phyloP scores from a whole-genome alignment of 2,329 filamentous ascomycete genomes.

The Phaeoacremonium minimum region DNA sequence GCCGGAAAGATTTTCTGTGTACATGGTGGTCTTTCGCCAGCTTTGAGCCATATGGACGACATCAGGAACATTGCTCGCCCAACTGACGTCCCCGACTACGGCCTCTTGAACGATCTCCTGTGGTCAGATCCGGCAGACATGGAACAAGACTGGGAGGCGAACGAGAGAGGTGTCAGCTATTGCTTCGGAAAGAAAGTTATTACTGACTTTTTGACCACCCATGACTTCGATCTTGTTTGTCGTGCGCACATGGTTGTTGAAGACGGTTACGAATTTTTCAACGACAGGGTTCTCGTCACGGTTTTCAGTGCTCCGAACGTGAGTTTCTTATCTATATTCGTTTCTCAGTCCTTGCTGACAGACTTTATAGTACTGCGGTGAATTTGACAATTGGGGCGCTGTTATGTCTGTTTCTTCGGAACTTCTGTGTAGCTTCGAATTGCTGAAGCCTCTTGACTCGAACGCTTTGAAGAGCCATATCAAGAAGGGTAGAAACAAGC shows the following conservation, averaged over 20 bases:
- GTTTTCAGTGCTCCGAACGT: conserved; percentile 98
- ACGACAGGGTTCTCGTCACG: conserved; percentile 88
- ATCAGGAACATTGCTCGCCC: conserved; percentile 93
- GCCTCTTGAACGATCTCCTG: conserved; percentile 86
- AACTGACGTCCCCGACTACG: conserved; percentile 96
- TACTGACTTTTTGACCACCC: conserved; percentile 86
- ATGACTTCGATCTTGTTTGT: conserved; percentile 97
- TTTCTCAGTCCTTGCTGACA: conserved; percentile 13
- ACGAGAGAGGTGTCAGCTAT: conserved; percentile 94
- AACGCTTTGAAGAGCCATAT: conserved; percentile 97
- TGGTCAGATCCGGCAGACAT: conserved; percentile 99
- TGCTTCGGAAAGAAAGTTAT: conserved; percentile 99
- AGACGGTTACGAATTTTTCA: conserved; percentile 98
- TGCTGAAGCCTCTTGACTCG: conserved; percentile 93
- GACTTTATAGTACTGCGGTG: conserved; percentile 77
- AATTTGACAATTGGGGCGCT: conserved; percentile 98
- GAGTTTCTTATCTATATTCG: conserved; percentile 35
- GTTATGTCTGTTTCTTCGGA: conserved; percentile 97
- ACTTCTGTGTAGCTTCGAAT: conserved; percentile 92
- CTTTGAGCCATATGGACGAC: conserved; percentile 94
- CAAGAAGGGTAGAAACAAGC: conserved; percentile 94
- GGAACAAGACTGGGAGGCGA: conserved; percentile 97
- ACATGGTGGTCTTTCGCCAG: conserved; percentile 89
- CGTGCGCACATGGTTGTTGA: conserved; percentile 99
- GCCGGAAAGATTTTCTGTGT: conserved; percentile 98